Evolutionary conservation across 2,329 filamentous ascomycete species (phyloP).

Genomic region (Nemania bipapillata): DNA sequence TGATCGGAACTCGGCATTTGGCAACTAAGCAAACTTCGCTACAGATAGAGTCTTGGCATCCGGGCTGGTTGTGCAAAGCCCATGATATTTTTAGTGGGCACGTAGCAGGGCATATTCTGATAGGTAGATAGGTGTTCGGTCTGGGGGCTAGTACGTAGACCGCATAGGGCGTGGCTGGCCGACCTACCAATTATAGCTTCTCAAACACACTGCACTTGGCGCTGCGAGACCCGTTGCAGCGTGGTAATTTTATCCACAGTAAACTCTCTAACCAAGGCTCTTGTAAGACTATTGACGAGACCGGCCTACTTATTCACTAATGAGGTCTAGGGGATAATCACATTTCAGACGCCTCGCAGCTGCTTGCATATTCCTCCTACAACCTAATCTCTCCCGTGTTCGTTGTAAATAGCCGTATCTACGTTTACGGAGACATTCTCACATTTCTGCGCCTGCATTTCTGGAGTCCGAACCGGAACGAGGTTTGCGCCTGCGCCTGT

Average conservation of each 20-base stretch:
- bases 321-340: not conserved
- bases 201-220: not conserved
- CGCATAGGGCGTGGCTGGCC: slow-evolving; percentile 3
- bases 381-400: not conserved
- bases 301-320: not conserved
- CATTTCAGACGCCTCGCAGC: not conserved
- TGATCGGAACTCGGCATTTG: slow-evolving; percentile 24
- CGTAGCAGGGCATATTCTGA: not conserved
- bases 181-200: slow-evolving; percentile 20
- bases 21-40: not conserved
- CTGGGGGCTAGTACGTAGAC: not conserved
- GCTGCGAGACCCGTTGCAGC: not conserved
- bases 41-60: slow-evolving; percentile 11
- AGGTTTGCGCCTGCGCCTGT: not conserved
- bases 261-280: not conserved
- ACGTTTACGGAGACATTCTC: not conserved
- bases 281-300: not conserved
- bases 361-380: not conserved
- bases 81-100: slow-evolving; percentile 19
- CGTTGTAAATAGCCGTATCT: not conserved
- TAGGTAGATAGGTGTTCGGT: too few species aligned
- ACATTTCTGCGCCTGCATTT: not conserved
- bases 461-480: not conserved
- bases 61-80: not conserved
- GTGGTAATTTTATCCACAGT: too few species aligned